Evolutionary conservation across 139 green algal species (phyloP).

Genomic region (Pseudopediastrum boryanum): DNA sequence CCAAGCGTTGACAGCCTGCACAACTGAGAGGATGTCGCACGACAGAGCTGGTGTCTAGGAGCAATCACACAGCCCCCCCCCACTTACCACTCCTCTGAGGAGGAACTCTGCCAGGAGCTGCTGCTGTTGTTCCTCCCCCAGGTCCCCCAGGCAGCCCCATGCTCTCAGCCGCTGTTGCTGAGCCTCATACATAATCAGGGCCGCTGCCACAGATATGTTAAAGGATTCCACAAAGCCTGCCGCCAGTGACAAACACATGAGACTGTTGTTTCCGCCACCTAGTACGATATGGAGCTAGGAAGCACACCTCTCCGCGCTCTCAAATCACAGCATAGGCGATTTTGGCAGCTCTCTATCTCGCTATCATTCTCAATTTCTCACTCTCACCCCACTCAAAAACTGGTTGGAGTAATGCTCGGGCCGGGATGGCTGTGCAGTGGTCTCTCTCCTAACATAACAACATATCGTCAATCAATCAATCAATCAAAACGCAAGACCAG

Average conservation of each 20-base stretch:
- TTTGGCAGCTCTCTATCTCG: not conserved
- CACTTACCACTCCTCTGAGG: conserved; percentile 50
- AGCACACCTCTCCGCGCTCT: not conserved
- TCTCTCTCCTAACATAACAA: no score
- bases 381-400: not conserved
- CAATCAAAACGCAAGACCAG: no score
- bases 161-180: conserved; percentile 40
- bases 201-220: conserved; percentile 77
- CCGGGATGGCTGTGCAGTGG: no score
- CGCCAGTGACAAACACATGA: not conserved
- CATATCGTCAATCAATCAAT: no score
- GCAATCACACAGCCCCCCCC: not conserved
- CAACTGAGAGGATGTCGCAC: not conserved
- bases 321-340: not conserved
- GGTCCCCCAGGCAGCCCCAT: conserved; percentile 50
- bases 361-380: not conserved
- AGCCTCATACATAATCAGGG: conserved; percentile 66
- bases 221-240: conserved; percentile 82
- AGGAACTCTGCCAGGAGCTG: conserved; percentile 53
- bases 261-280: no score
- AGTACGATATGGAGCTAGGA: no score
- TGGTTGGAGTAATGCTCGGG: no score
- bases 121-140: conserved; percentile 40
- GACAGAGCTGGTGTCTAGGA: not conserved
- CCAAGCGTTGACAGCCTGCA: no score